Evolutionary conservation across 495 filamentous ascomycete species (phyloP), one percentile per base, ranked within the genome.

Genomic region (Elaphomyces granulatus): DNA sequence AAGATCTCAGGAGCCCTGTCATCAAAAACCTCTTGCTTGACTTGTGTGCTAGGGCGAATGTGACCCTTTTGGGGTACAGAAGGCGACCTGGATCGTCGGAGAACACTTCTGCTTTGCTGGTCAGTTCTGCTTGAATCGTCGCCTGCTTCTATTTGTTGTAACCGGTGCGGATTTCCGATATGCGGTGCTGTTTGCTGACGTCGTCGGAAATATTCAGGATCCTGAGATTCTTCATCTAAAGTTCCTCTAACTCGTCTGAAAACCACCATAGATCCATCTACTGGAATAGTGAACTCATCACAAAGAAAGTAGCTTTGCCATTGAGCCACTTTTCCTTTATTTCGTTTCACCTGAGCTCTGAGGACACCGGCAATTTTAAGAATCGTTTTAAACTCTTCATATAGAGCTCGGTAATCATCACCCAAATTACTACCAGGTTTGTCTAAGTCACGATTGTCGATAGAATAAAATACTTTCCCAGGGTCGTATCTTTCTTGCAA

Each of bases 271-370:
- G 15, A 17, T 3, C 52, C 56, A 18, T 58, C 43, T 16, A 56
- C 37, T 10, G 51, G 17, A 19, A 58, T 17, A 1, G 53, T 54
- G 33, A 63, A 64, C 21, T 56, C 48, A 37, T 57, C 54, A 2
- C 43, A 40, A 8, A 47, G 19, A 16, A 66, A 20, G 31, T 48
- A 53, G 7, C 42, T 56, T 20, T 60, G 56, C 50, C 57, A 59
- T 40, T 54, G 42, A n/a, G 19, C 35, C 9, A 58, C 48, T 45
- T 61, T 67, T 46, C 44, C 56, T 40, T 60, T 72, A 18, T 62
- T 57, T 14, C 55, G 52, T 21, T 59, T 53, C 1, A 60, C 41
- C 17, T 50, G 50, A 2, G 37, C 20, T 43, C 50, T 62, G 26
- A 68, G 54, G 16, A 45, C 44, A 12, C 32, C 45, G 38, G 45